phyloP scores from a whole-genome alignment of 2,329 filamentous ascomycete genomes.

The Coleophoma crateriformis region DNA sequence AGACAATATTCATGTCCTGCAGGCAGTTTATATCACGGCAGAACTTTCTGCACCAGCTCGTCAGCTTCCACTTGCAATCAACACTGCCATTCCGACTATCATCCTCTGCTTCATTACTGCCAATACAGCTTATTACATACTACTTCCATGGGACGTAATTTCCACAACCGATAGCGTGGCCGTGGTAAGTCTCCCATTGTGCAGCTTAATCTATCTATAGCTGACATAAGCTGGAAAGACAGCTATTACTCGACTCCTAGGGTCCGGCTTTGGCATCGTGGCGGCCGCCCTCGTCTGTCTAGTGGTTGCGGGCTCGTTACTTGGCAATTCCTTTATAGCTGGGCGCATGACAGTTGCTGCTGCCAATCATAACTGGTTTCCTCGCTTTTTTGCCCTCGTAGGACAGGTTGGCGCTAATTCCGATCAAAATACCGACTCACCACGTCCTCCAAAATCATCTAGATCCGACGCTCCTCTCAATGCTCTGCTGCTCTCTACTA shows the following conservation, averaged over 20 bases:
- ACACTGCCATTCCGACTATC: constrained; percentile 54
- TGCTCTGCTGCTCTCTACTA: constrained; percentile 42
- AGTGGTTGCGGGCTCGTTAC: constrained; percentile 55
- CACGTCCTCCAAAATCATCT: constrained; percentile 4
- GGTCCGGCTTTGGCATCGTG: constrained; percentile 44
- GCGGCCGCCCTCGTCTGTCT: constrained; percentile 53
- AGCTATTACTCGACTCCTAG: constrained; percentile 48
- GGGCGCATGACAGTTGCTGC: constrained; percentile 57
- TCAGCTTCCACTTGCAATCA: constrained; percentile 56
- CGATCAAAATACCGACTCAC: not conserved
- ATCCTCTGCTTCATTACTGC: constrained; percentile 53
- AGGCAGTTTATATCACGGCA: constrained; percentile 50
- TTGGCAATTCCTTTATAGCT: constrained; percentile 57
- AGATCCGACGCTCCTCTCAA: constrained; percentile 47
- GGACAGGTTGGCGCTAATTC: constrained; percentile 32
- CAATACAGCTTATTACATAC: constrained; percentile 57
- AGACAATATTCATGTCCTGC: constrained; percentile 2
- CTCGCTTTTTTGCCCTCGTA: constrained; percentile 36
- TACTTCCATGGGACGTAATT: constrained; percentile 54
- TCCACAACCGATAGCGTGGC: constrained; percentile 57
- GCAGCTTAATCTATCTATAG: not conserved
- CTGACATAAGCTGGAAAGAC: constrained; percentile 33
- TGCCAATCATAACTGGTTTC: constrained; percentile 46
- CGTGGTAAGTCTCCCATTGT: constrained; percentile 39
- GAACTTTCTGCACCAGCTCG: constrained; percentile 44